Evolutionary conservation across 163 green algal genomes (phyloP).

Genomic region (Chlamydomonas reinhardtii): DNA sequence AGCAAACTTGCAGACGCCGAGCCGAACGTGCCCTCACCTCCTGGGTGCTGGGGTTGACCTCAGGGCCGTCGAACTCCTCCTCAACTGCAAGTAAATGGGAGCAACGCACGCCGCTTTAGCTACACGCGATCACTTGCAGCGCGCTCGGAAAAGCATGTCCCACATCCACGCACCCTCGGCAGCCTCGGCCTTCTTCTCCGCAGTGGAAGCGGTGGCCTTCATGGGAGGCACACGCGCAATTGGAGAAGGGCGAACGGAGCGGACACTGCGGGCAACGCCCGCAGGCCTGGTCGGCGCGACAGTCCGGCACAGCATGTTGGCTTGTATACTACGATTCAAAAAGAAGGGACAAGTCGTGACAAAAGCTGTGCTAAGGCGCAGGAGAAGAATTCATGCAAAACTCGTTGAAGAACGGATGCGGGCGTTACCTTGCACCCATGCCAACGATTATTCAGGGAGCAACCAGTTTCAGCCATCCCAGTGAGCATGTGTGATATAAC

Average conservation of each 20-base stretch:
- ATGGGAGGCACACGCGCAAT: not conserved
- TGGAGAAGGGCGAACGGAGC: not conserved
- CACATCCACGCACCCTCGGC: constrained; percentile 9
- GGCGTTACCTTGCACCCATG: not conserved
- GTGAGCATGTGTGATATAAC: no score
- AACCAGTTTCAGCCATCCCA: no score
- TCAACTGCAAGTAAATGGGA: constrained; percentile 14
- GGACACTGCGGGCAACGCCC: constrained; percentile 21
- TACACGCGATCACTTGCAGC: no score
- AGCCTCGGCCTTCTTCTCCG: constrained; percentile 33
- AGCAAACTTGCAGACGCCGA: not conserved
- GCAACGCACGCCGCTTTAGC: not conserved
- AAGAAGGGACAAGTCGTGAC: not conserved
- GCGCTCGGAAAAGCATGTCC: no score
- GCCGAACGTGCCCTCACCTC: not conserved
- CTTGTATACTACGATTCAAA: not conserved
- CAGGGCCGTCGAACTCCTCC: constrained; percentile 40
- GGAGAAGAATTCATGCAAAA: no score
- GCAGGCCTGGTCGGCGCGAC: constrained; percentile 18
- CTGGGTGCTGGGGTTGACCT: constrained; percentile 42
- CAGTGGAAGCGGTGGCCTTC: constrained; percentile 15
- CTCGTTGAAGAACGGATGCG: not conserved
- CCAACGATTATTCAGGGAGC: not conserved
- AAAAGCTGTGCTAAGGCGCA: not conserved
- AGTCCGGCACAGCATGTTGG: constrained; percentile 34